Percentiles rank a stretch among this genome's conserved stretches.
phyloP scores from a whole-genome alignment of 2,329 filamentous ascomycete species.

The Arthrobotrys musiformis region DNA sequence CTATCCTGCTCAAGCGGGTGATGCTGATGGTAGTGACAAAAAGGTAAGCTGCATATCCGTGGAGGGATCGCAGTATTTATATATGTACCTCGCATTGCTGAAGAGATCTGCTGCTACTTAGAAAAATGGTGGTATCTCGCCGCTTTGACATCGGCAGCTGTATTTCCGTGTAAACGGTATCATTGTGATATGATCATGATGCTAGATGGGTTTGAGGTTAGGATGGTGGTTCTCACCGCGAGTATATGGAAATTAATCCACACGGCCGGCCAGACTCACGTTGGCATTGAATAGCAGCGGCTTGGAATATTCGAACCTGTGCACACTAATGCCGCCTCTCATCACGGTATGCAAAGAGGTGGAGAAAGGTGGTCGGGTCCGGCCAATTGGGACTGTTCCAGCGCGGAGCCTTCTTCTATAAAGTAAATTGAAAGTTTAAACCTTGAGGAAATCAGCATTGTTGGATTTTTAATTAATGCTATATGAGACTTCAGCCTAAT shows the following conservation, averaged over 20 bases:
- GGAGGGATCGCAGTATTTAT: conserved; percentile 33
- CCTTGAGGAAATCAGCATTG: background rate
- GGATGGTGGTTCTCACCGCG: conserved; percentile 13
- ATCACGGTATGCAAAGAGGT: conserved; percentile 1
- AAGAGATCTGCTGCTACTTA: background rate
- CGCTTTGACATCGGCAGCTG: conserved; percentile 24
- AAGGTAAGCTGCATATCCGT: background rate
- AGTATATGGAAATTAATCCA: conserved; percentile 37
- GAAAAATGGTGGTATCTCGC: background rate
- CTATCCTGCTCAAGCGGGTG: background rate
- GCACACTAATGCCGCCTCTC: conserved; percentile 2
- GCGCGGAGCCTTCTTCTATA: background rate
- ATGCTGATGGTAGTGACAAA: conserved; percentile 26
- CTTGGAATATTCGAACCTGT: conserved; percentile 11
- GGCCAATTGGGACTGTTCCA: conserved; percentile 24
- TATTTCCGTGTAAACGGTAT: background rate
- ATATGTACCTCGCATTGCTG: background rate
- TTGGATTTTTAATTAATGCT: background rate
- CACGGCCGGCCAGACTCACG: conserved; percentile 7
- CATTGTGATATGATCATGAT: conserved; percentile 27
- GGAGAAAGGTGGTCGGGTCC: background rate
- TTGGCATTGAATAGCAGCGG: conserved; percentile 25
- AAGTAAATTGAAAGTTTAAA: background rate
- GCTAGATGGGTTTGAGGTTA: conserved; percentile 30
- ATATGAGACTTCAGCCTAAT: background rate